Evolutionary conservation across 148 eudicot species (phyloP).

Genomic region (Cornus controversa): DNA sequence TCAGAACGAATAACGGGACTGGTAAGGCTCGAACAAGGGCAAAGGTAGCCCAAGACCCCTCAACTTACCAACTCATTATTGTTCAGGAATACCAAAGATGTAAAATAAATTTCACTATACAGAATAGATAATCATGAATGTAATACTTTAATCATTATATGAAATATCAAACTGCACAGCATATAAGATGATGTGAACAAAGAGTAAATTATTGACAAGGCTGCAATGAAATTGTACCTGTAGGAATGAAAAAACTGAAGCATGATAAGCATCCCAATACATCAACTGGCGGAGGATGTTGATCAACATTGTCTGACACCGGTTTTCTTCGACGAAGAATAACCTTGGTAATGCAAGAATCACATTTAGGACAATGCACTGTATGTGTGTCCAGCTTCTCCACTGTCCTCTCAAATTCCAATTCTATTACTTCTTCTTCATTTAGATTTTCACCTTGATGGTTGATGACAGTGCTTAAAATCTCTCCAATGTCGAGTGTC

Average conservation of each 20-base stretch:
- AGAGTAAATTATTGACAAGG: too few species aligned
- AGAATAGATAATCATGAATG: too few species aligned
- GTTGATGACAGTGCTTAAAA: neutral
- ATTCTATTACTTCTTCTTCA: slow-evolving; percentile 35
- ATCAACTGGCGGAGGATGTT: slow-evolving; percentile 8
- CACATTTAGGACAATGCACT: slow-evolving; percentile 62
- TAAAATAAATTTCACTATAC: too few species aligned
- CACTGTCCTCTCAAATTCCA: slow-evolving; percentile 58
- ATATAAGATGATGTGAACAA: too few species aligned
- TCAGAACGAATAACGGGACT: too few species aligned
- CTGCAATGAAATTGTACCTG: neutral
- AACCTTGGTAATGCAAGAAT: slow-evolving; percentile 55
- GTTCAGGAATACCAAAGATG: too few species aligned
- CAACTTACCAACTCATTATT: too few species aligned
- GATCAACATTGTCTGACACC: slow-evolving; percentile 12
- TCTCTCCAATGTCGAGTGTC: neutral
- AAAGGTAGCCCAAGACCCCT: too few species aligned
- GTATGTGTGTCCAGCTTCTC: slow-evolving; percentile 50
- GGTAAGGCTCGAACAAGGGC: too few species aligned
- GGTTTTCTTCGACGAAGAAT: slow-evolving; percentile 15
- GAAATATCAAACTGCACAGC: too few species aligned
- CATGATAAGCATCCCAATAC: slow-evolving; percentile 37
- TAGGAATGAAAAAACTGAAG: slow-evolving; percentile 42
- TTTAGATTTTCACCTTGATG: neutral
- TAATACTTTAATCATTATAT: too few species aligned